Conservation (phyloP, 2,329 filamentous ascomycete species). For the Periconia sp. region DNA sequence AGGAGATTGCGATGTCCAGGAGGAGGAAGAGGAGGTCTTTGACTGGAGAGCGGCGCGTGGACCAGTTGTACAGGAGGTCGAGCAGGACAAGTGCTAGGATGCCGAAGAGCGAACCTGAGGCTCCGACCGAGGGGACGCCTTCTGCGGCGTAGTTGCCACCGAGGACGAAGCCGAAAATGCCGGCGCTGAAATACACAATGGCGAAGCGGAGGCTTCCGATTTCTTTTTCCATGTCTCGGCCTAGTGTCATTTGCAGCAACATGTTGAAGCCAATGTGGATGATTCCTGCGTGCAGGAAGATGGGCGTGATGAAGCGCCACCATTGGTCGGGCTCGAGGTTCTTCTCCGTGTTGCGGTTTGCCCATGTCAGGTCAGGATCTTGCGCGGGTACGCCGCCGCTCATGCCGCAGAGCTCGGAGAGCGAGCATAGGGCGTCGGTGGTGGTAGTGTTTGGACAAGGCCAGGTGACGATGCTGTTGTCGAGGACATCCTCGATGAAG, state of each 20-base stretch:
- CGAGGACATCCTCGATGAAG: slow-evolving; percentile 71
- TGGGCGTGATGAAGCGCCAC: slow-evolving; percentile 94
- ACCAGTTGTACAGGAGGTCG: slow-evolving; percentile 93
- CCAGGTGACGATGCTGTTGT: slow-evolving; percentile 62
- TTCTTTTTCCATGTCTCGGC: slow-evolving; percentile 87
- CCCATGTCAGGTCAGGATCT: slow-evolving; percentile 30
- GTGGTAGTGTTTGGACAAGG: slow-evolving; percentile 77
- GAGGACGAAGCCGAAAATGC: slow-evolving; percentile 95
- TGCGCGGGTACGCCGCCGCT: slow-evolving; percentile 76
- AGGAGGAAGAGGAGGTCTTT: slow-evolving; percentile 88
- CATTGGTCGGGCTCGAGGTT: slow-evolving; percentile 84
- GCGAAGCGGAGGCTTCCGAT: slow-evolving; percentile 90
- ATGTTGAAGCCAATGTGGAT: slow-evolving; percentile 97
- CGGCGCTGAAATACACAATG: slow-evolving; percentile 86
- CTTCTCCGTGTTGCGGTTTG: slow-evolving; percentile 58
- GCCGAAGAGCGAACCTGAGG: slow-evolving; percentile 89
- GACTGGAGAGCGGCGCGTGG: slow-evolving; percentile 74
- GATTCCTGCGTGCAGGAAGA: slow-evolving; percentile 92
- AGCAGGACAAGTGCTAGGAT: slow-evolving; percentile 87
- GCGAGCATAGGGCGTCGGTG: slow-evolving; percentile 71
- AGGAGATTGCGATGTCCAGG: slow-evolving; percentile 85
- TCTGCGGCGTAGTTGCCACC: slow-evolving; percentile 91
- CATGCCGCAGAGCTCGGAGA: slow-evolving; percentile 86
- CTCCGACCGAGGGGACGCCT: slow-evolving; percentile 80
- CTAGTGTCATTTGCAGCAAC: slow-evolving; percentile 86